These are phyloP conservation scores for Collariella sp. DNA, from an alignment of 495 filamentous ascomycete species.

Conservation along the genomic window DNA sequence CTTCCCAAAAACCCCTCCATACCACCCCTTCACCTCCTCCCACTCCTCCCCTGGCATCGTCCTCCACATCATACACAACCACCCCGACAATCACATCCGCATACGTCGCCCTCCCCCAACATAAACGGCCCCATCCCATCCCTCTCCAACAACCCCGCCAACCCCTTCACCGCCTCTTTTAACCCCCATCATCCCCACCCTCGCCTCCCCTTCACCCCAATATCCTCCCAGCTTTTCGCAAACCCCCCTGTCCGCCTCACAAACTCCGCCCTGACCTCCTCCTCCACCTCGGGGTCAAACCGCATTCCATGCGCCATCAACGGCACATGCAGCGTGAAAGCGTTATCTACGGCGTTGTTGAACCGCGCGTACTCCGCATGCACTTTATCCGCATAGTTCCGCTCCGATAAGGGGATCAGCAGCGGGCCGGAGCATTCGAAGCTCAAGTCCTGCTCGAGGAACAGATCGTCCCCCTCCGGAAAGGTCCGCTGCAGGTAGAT, in stretches of 20 bases:
- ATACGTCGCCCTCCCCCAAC: slow-evolving; percentile 41
- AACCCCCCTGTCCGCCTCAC: slow-evolving; percentile 36
- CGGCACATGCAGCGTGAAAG: slow-evolving; percentile 35
- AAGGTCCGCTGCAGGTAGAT: slow-evolving; percentile 46
- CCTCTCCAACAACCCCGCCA: slow-evolving; percentile 38
- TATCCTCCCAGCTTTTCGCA: slow-evolving; percentile 40
- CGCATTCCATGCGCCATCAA: slow-evolving; percentile 32
- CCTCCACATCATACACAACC: slow-evolving; percentile 41
- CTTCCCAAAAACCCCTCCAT: slow-evolving; percentile 40
- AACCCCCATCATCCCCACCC: slow-evolving; percentile 36
- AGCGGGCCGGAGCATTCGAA: slow-evolving; percentile 28
- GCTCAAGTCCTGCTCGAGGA: slow-evolving; percentile 27
- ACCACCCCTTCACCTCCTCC: slow-evolving; percentile 44
- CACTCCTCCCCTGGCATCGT: slow-evolving; percentile 39
- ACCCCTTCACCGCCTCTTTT: slow-evolving; percentile 29
- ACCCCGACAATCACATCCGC: slow-evolving; percentile 59
- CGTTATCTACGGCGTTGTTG: slow-evolving; percentile 44
- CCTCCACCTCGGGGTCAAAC: slow-evolving; percentile 38
- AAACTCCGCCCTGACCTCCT: slow-evolving; percentile 39
- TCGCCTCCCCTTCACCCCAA: slow-evolving; percentile 36
- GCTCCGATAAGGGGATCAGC: slow-evolving; percentile 19
- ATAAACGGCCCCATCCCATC: slow-evolving; percentile 37
- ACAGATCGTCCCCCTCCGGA: slow-evolving; percentile 31
- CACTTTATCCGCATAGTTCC: slow-evolving; percentile 9
- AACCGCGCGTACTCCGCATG: slow-evolving; percentile 30